Percentiles rank a stretch among this genome's conserved stretches.
Conservation (phyloP, 2,329 filamentous ascomycete species). For the Penicillium sclerotiorum region DNA sequence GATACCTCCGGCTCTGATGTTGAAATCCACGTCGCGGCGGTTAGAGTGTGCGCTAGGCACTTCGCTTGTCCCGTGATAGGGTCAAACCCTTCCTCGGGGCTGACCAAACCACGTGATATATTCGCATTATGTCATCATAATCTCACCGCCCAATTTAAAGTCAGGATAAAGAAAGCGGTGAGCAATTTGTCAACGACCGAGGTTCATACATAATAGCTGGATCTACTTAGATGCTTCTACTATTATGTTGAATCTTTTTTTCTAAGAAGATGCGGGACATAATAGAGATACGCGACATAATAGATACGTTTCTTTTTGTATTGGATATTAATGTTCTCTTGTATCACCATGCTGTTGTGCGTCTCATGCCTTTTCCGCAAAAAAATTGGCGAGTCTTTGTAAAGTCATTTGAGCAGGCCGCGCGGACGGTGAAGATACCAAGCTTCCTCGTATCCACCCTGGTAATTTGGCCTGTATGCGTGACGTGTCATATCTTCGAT, state of each 20-base stretch:
- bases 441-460: conserved; percentile 78
- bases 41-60: conserved; percentile 43
- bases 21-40: conserved; percentile 38
- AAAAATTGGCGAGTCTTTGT: conserved; percentile 38
- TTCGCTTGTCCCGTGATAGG: conserved; percentile 41
- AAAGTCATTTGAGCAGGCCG: conserved; percentile 30
- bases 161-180: no score
- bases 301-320: not conserved
- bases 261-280: no score
- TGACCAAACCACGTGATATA: conserved; percentile 11
- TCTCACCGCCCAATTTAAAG: no score
- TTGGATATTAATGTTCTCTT: not conserved
- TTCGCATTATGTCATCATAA: not conserved
- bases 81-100: conserved; percentile 32
- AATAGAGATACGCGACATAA: no score
- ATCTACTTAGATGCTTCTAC: no score
- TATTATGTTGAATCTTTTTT: no score
- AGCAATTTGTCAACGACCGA: no score
- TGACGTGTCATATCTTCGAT: conserved; percentile 73
- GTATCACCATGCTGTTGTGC: not conserved
- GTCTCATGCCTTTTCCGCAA: conserved; percentile 22
- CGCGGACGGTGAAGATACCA: conserved; percentile 42
- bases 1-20: conserved; percentile 36
- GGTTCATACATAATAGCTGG: no score
- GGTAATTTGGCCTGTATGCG: conserved; percentile 80